phyloP scores from a whole-genome alignment of 345 rosid genomes.

The Viola odorata region DNA sequence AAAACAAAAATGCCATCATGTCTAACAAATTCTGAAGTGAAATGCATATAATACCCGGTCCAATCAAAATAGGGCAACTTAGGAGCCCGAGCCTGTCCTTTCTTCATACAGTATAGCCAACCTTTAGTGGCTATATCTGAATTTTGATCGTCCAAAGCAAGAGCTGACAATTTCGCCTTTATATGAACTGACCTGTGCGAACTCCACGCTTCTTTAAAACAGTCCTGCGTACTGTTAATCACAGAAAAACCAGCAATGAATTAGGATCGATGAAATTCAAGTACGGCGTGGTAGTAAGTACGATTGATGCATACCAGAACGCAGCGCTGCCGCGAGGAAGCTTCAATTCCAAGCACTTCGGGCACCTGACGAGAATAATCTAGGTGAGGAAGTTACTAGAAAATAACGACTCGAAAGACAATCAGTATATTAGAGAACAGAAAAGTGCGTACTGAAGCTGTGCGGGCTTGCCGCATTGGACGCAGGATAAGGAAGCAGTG shows the following conservation, averaged over 20 bases:
- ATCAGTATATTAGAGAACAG: not conserved
- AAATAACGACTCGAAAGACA: not conserved
- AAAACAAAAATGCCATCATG: not conserved
- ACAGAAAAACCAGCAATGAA: not conserved
- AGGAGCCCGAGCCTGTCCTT: slow-evolving; percentile 58
- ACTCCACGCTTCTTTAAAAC: slow-evolving; percentile 93
- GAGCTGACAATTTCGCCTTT: slow-evolving; percentile 44
- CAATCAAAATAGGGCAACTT: slow-evolving; percentile 81
- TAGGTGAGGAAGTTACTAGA: not conserved
- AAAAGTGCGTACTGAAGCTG: slow-evolving; percentile 41
- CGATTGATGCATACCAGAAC: slow-evolving; percentile 55
- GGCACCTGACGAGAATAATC: slow-evolving; percentile 50
- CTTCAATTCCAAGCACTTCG: slow-evolving; percentile 80
- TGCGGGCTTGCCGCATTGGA: slow-evolving; percentile 51
- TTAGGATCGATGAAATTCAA: not conserved
- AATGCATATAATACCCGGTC: slow-evolving; percentile 64
- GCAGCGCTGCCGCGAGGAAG: slow-evolving; percentile 93
- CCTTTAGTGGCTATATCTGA: slow-evolving; percentile 45
- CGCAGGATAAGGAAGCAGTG: slow-evolving; percentile 37
- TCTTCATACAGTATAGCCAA: slow-evolving; percentile 74
- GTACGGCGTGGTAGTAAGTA: not conserved
- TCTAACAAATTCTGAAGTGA: not conserved
- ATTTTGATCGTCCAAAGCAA: slow-evolving; percentile 7
- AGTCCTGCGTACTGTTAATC: slow-evolving; percentile 71
- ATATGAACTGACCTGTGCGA: slow-evolving; percentile 77